A percentile compares a stretch with the other conserved stretches of the same genome.
These are phyloP conservation scores for Leptographium galeiforme DNA, from an alignment of 2,329 filamentous ascomycete species.

Conservation along the genomic window DNA sequence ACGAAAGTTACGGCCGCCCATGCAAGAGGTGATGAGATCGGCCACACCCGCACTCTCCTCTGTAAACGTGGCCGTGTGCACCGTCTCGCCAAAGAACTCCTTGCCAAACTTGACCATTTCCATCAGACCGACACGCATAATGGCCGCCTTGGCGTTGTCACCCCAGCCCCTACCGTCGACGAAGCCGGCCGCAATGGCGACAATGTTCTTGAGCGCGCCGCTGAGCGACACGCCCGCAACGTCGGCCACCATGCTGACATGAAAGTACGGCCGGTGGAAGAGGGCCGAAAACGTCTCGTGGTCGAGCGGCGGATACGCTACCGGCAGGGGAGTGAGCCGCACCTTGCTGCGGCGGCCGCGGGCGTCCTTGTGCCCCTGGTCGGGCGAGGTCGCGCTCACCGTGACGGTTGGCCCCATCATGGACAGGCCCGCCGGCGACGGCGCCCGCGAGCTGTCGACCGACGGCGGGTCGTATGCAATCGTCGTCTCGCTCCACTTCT, in stretches of 20 bases:
- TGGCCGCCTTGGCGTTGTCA: slow-evolving; percentile 95
- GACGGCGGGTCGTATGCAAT: slow-evolving; percentile 89
- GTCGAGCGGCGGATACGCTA: slow-evolving; percentile 74
- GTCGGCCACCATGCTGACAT: slow-evolving; percentile 84
- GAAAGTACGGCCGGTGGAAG: slow-evolving; percentile 95
- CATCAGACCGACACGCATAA: slow-evolving; percentile 90
- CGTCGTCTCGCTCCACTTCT: slow-evolving; percentile 96
- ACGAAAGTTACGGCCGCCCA: slow-evolving; percentile 82
- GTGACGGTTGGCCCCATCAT: slow-evolving; percentile 33
- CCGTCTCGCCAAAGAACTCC: slow-evolving; percentile 76
- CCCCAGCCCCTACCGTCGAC: slow-evolving; percentile 94
- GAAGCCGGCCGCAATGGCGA: slow-evolving; percentile 87
- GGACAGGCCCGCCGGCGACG: slow-evolving; percentile 41
- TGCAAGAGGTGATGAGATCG: slow-evolving; percentile 89
- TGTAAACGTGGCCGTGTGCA: slow-evolving; percentile 79
- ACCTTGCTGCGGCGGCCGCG: slow-evolving; percentile 54
- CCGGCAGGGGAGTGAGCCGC: slow-evolving; percentile 61
- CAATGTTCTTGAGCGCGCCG: slow-evolving; percentile 92
- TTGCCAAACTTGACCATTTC: slow-evolving; percentile 97
- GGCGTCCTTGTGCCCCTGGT: slow-evolving; percentile 46
- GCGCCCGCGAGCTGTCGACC: slow-evolving; percentile 64
- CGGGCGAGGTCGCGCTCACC: slow-evolving; percentile 23
- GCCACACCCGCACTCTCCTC: slow-evolving; percentile 91
- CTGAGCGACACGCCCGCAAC: slow-evolving; percentile 95
- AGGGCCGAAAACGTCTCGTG: slow-evolving; percentile 71